Base-by-base conservation (phyloP, 306 rosid species). In the Castanea crenata region DNA sequence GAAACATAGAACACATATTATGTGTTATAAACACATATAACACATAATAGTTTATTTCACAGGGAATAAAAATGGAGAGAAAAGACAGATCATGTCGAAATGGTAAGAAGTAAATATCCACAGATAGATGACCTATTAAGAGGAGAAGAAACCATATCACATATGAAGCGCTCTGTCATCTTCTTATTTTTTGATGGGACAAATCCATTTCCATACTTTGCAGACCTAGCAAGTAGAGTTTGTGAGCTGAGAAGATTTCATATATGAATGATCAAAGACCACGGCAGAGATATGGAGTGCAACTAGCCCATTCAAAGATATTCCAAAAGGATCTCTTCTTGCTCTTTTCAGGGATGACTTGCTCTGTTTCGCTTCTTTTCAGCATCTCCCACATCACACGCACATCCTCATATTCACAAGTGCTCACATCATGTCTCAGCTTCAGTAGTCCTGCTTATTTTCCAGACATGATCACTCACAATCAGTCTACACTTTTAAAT, bases 381-480 rank as follows among this genome's bases (percentile, higher is more conserved):
- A 92, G 86, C 79, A 94, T 94, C 77, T 90, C 93, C 98, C 98
- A 94, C 98, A 92, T 91, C 75, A 92, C 91, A 15, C 76, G 93
- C 84, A 94, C 92, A 71, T 94, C 98, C 27, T 89, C 90, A 32
- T 94, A 90, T 68, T 92, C 88, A 54, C 97, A 91, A 6, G 91
- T 81, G 69, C 80, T 87, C 78, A 94, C 91, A 74, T 94, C 97
- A 23, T 76, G 80, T 9, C 85, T 79, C 41, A 94, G 86, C 82
- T 88, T 89, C 79, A 81, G 55, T 3, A 89, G 31, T 41, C 97
- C 97, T 94, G 83, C 38, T 77, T 44, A 74, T 34, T 62, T 81
- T 77, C 75, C 67, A 55, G 13, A 49, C 71, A 72, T 46, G 41
- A 62, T 21, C 71, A 58, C 23, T 16, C 59, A n/a, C 55, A 52